Conservation (phyloP, 2,329 filamentous ascomycete species). For the Zymoseptoria pseudotritici region DNA sequence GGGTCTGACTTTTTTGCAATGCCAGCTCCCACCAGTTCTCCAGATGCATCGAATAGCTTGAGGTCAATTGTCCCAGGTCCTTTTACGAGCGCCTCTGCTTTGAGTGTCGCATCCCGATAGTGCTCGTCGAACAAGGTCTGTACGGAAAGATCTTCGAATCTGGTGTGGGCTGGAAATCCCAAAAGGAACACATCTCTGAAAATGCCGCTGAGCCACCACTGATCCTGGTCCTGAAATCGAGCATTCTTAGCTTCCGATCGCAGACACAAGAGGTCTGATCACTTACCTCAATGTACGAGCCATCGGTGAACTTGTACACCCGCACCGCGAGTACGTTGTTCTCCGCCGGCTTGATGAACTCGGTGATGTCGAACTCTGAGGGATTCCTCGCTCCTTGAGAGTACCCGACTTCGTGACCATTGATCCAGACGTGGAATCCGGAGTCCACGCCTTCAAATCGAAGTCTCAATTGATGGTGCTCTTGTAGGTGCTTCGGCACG, state of each 20-base stretch:
- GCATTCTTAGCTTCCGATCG: no score
- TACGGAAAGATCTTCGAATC: conserved; percentile 53
- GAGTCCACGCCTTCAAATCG: conserved; percentile 67
- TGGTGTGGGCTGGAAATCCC: conserved; percentile 45
- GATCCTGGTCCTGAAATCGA: conserved; percentile 28
- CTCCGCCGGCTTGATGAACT: conserved; percentile 37
- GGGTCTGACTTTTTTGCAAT: conserved; percentile 1
- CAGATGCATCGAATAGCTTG: conserved; percentile 32
- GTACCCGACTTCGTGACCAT: conserved; percentile 58
- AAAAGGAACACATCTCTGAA: conserved; percentile 60
- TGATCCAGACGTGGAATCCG: conserved; percentile 63
- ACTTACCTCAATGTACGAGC: conserved; percentile 58
- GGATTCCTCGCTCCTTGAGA: conserved; percentile 62
- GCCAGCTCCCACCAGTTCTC: conserved; percentile 29
- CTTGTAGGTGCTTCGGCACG: conserved; percentile 41
- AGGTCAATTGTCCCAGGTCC: conserved; percentile 37
- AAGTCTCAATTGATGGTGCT: conserved; percentile 49
- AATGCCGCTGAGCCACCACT: conserved; percentile 39
- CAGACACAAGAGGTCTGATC: no score
- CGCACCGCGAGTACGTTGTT: conserved; percentile 54
- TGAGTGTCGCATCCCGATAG: conserved; percentile 45
- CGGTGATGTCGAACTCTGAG: conserved; percentile 61
- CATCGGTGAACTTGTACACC: conserved; percentile 65
- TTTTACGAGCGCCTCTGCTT: conserved; percentile 10
- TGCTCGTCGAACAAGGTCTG: conserved; percentile 46